Evolutionary conservation across 2,329 filamentous ascomycete genomes (phyloP).

Genomic region (Shiraia sp.): DNA sequence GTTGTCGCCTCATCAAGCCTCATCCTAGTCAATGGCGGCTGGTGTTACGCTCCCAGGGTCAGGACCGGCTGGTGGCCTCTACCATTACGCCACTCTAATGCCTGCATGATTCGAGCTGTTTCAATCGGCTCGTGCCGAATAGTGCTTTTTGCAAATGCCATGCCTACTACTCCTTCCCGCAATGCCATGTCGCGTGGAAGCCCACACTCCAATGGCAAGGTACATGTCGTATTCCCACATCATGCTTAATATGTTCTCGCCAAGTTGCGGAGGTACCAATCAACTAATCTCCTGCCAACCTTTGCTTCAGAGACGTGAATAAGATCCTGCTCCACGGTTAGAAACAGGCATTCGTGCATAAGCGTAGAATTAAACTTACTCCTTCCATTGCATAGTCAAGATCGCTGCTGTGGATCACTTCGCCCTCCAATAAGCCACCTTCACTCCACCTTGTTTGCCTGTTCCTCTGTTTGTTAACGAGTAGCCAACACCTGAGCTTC

Average conservation of each 20-base stretch:
- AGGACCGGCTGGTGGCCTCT: conserved; percentile 6
- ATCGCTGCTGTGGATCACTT: conserved; percentile 90
- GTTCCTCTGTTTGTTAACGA: conserved; percentile 98
- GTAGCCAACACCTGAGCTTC: conserved; percentile 87
- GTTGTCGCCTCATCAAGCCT: conserved; percentile 16
- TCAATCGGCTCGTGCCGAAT: conserved; percentile 17
- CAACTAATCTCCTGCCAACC: conserved; percentile 93
- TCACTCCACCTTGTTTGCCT: conserved; percentile 95
- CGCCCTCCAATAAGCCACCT: conserved; percentile 86
- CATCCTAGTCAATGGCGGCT: conserved; percentile 14
- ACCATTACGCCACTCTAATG: conserved; percentile 1
- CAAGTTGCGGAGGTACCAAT: conserved; percentile 98
- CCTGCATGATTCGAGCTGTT: background rate
- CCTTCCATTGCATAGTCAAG: conserved; percentile 97
- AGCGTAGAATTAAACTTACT: conserved; percentile 58
- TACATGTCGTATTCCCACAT: conserved; percentile 7
- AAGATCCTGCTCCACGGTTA: conserved; percentile 66
- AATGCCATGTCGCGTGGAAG: conserved; percentile 35
- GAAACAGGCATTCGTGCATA: background rate
- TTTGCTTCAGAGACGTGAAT: conserved; percentile 99
- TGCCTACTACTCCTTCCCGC: conserved; percentile 40
- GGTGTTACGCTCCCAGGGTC: conserved; percentile 16
- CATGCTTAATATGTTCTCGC: conserved; percentile 80
- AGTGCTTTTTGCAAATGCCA: conserved; percentile 38
- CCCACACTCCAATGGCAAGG: conserved; percentile 5